Base-by-base conservation (phyloP, 1,284 basidiomycete genomes). In the Rhizoctonia solani region DNA sequence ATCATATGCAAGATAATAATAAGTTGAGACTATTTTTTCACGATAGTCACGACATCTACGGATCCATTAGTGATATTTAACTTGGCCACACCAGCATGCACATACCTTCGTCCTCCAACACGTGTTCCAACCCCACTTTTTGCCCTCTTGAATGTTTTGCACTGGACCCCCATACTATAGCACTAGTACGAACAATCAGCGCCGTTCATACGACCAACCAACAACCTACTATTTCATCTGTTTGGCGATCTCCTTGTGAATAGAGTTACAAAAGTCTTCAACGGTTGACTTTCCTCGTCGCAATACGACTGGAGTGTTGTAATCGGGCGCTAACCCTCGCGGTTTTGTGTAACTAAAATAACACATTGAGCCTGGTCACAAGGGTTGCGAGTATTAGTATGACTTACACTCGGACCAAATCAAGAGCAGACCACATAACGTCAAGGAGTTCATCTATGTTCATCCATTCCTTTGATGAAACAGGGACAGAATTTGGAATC, bases 131-230 rank as follows among this genome's bases (percentile, higher is more conserved):
- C 6, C 97, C 96, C 30, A 98, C 95, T 76, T 97, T 95, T 79
- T 99, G 97, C 1, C 97, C 97, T 72, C 95, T 83, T 13, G 94
- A 83, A 76, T 99, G 97, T 79, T 98, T 99, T 25, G 95, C 95
- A 71, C 93, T 96, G 1, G 92, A 82, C 61, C 95, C 95, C 91
- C 93, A 97, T 1, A 96, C 94, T 68, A 95, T 81, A 14, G 93
- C 92, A 76, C 90, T 94, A 54, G 72, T 25, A 73, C 61, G 68
- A 44, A 30, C 16, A 30, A 68, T 54, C 11, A 70, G 54, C 69
- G 66, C 13, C 30, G 23, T 8, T 16, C 39, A 53, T 16, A 54
- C 44, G 44, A 50, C 16, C 16, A 37, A 21, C 16, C 23, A 23
- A 50, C n/a, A 30, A 77, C 87, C 73, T 71, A 92, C 89, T 90